Conservation (phyloP, 192 early-diverging fungal genomes). For the Coemansia sp. region DNA sequence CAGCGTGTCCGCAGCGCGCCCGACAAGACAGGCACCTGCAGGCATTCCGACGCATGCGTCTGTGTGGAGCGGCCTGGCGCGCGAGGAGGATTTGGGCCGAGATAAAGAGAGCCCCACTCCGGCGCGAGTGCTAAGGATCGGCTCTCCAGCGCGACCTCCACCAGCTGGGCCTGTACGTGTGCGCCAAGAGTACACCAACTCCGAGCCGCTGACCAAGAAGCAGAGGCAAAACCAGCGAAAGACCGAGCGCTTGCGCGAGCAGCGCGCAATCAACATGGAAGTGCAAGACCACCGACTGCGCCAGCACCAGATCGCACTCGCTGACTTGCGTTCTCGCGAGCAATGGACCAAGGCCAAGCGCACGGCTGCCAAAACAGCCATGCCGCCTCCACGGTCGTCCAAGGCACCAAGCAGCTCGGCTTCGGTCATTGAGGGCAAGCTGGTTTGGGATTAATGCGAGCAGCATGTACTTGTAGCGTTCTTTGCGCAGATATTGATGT, state of each 20-base stretch:
- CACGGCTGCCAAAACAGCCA: not conserved
- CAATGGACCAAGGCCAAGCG: slow-evolving; percentile 44
- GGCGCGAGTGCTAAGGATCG: slow-evolving; percentile 39
- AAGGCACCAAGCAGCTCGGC: slow-evolving; percentile 6
- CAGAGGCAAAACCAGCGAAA: slow-evolving; percentile 65
- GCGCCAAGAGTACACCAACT: not conserved
- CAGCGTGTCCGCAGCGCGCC: slow-evolving; percentile 8
- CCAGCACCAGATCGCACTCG: slow-evolving; percentile 60
- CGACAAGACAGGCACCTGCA: not conserved
- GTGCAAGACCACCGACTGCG: slow-evolving; percentile 61
- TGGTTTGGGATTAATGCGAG: slow-evolving; percentile 40
- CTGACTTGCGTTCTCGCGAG: slow-evolving; percentile 38
- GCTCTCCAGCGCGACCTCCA: slow-evolving; percentile 30
- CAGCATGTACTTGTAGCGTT: slow-evolving; percentile 51
- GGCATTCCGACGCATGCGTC: slow-evolving; percentile 37
- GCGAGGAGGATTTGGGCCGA: slow-evolving; percentile 20
- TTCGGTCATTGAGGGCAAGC: slow-evolving; percentile 31
- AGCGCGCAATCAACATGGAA: slow-evolving; percentile 51
- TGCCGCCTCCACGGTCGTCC: not conserved
- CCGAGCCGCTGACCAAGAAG: slow-evolving; percentile 60
- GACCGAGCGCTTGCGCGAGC: slow-evolving; percentile 61
- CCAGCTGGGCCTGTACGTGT: slow-evolving; percentile 2
- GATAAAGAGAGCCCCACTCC: slow-evolving; percentile 1
- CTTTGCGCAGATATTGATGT: not conserved
- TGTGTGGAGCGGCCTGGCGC: slow-evolving; percentile 20